Percentiles rank a stretch among this genome's conserved stretches.
Evolutionary conservation across 306 rosid genomes (phyloP).

Genomic region (Cicer arietinum): DNA sequence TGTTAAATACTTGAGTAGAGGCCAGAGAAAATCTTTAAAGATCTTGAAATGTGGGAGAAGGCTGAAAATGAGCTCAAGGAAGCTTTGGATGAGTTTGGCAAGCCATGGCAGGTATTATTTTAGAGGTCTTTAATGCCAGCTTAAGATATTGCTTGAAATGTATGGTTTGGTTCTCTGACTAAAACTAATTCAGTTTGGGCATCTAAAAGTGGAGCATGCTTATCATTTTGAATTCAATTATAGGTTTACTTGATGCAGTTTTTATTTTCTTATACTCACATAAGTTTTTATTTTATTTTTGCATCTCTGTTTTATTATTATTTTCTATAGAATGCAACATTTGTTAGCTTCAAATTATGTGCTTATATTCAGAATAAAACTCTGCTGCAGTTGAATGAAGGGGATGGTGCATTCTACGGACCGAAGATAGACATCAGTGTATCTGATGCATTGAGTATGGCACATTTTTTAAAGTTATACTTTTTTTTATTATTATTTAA

Average conservation of each 20-base stretch:
- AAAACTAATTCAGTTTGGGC: background rate
- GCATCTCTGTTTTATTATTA: conserved; percentile 12
- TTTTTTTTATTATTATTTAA: too few relatives aligned
- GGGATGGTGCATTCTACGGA: conserved; percentile 93
- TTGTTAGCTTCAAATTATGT: conserved; percentile 23
- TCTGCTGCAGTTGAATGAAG: conserved; percentile 72
- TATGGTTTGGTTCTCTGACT: conserved; percentile 8
- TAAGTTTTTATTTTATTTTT: conserved; percentile 12
- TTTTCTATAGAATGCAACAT: conserved; percentile 18
- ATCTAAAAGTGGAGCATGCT: conserved; percentile 10
- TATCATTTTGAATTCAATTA: conserved; percentile 14
- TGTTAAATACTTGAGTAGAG: conserved; percentile 55
- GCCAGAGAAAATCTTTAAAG: conserved; percentile 88
- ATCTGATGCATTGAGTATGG: conserved; percentile 77
- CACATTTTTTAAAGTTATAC: too few relatives aligned
- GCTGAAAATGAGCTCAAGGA: conserved; percentile 89
- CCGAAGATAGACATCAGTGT: conserved; percentile 93
- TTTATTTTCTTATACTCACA: conserved; percentile 6
- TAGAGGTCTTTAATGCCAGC: conserved; percentile 23
- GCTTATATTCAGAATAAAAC: conserved; percentile 41
- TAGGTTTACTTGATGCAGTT: conserved; percentile 3
- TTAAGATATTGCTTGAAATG: conserved; percentile 23
- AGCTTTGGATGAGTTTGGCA: conserved; percentile 84
- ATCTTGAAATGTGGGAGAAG: conserved; percentile 79
- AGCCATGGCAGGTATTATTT: conserved; percentile 82